Evolutionary conservation across 2,329 filamentous ascomycete genomes (phyloP).

Genomic region (Verticillium dahliae): DNA sequence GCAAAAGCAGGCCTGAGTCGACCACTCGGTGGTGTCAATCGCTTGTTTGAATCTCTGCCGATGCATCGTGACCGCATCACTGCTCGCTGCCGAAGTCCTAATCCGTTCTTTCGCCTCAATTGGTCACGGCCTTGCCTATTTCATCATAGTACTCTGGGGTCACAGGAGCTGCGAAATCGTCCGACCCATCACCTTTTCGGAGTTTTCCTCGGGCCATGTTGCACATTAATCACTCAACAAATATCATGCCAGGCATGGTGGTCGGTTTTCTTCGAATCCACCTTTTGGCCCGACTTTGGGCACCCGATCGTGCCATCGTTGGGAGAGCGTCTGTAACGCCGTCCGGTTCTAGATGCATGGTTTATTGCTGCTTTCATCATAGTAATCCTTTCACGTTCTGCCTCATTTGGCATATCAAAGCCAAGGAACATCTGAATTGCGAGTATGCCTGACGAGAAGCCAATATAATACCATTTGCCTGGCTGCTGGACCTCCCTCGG

Average conservation of each 20-base stretch:
- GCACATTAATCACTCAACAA: background rate
- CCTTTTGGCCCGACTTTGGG: background rate
- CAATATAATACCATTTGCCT: no score
- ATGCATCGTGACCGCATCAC: background rate
- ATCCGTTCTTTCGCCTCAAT: background rate
- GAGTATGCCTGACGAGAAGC: no score
- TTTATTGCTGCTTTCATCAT: no score
- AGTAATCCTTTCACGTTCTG: no score
- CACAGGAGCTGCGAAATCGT: background rate
- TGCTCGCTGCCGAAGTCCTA: background rate
- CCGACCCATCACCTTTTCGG: background rate
- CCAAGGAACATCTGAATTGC: no score
- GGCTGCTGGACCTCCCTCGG: no score
- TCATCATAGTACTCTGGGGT: background rate
- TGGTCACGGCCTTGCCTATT: background rate
- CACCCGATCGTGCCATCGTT: no score
- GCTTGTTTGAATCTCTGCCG: background rate
- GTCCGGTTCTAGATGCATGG: no score
- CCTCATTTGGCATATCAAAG: no score
- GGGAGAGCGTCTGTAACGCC: no score
- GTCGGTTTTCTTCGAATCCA: constrained; percentile 6
- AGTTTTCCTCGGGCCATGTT: background rate
- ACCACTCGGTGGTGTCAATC: background rate
- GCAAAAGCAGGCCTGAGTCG: background rate
- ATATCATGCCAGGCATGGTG: constrained; percentile 1